phyloP scores from a whole-genome alignment of 352 stramenopile species.

The Phytophthora multivora region DNA sequence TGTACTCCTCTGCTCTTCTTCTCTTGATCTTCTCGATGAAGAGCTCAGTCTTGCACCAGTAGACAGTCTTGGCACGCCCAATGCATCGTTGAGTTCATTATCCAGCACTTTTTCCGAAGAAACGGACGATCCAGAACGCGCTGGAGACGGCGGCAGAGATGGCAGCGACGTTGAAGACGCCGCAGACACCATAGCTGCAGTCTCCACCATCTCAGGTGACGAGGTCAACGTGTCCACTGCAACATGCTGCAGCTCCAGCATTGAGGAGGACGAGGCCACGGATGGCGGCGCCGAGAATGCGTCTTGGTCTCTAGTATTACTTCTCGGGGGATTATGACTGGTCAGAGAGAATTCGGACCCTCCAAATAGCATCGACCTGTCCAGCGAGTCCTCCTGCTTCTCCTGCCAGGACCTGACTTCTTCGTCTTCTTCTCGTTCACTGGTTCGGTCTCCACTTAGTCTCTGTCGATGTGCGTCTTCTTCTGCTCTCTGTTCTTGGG shows the following conservation, averaged over 20 bases:
- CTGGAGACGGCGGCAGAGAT: slow-evolving; percentile 5
- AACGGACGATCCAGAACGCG: slow-evolving; percentile 10
- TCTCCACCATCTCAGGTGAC: background rate
- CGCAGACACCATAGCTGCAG: slow-evolving; percentile 19
- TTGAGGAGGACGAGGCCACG: slow-evolving; percentile 4
- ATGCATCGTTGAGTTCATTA: slow-evolving; percentile 61
- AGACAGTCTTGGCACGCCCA: slow-evolving; percentile 40
- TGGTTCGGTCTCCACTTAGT: slow-evolving; percentile 28
- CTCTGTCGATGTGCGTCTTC: background rate
- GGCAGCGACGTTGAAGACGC: slow-evolving; percentile 36
- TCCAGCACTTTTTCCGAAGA: slow-evolving; percentile 38
- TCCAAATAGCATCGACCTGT: slow-evolving; percentile 59
- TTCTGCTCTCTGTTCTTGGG: background rate
- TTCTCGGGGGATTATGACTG: background rate
- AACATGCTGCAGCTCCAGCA: slow-evolving; percentile 11
- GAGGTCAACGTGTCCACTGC: no score
- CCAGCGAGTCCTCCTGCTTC: slow-evolving; percentile 38
- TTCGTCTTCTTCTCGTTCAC: slow-evolving; percentile 14
- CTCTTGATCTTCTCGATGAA: slow-evolving; percentile 4
- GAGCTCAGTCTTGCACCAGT: slow-evolving; percentile 1
- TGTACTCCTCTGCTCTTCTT: slow-evolving; percentile 1
- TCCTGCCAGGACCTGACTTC: background rate
- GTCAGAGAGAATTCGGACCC: slow-evolving; percentile 40
- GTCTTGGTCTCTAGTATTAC: slow-evolving; percentile 3
- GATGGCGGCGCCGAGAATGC: slow-evolving; percentile 2